Evolutionary conservation across 768 basidiomycete species (phyloP).

Genomic region (Mycena haematopus): DNA sequence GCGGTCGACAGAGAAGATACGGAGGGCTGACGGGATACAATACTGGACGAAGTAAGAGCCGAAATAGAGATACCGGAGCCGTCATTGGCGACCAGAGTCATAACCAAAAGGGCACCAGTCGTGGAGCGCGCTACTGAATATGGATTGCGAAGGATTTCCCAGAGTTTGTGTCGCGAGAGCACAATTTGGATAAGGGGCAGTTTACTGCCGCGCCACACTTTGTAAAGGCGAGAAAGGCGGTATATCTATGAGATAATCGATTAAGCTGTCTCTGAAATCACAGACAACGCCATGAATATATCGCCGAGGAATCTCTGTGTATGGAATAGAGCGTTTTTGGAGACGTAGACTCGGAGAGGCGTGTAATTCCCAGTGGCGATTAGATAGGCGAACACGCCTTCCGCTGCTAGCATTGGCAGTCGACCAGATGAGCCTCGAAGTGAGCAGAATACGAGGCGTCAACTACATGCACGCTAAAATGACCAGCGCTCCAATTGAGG

Average conservation of each 20-base stretch:
- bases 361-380: slow-evolving; percentile 8
- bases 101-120: not conserved
- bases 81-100: slow-evolving; percentile 5
- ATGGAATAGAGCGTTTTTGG: slow-evolving; percentile 23
- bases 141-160: not conserved
- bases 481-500: no score
- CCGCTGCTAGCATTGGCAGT: no score
- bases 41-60: not conserved
- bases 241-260: not conserved
- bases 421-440: not conserved
- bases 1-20: slow-evolving; percentile 26
- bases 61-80: slow-evolving; percentile 1
- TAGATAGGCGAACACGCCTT: slow-evolving; percentile 4
- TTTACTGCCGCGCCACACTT: slow-evolving; percentile 8
- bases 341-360: slow-evolving; percentile 5
- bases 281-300: slow-evolving; percentile 23
- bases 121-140: slow-evolving; percentile 6
- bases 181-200: slow-evolving; percentile 11
- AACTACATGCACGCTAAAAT: no score
- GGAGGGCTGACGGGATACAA: slow-evolving; percentile 8
- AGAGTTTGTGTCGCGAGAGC: slow-evolving; percentile 1
- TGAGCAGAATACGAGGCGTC: no score
- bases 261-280: not conserved
- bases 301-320: slow-evolving; percentile 28
- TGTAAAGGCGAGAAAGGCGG: slow-evolving; percentile 6